Evolutionary conservation across 257 asterid genomes (phyloP).

Genomic region (Voacanga thouarsii): DNA sequence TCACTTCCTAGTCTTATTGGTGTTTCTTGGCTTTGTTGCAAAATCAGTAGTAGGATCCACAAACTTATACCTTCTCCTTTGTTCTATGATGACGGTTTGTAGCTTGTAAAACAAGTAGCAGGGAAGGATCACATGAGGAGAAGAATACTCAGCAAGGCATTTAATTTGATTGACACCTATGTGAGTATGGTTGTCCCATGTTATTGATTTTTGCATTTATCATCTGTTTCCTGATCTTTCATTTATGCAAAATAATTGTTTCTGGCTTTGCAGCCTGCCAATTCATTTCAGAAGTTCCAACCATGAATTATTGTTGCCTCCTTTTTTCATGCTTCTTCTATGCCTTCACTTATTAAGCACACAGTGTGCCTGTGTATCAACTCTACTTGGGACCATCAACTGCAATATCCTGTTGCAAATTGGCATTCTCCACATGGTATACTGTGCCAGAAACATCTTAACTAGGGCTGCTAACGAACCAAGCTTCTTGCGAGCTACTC

Average conservation of each 20-base stretch:
- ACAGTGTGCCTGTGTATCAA: not conserved
- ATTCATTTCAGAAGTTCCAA: not conserved
- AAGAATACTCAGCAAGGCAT: slow-evolving; percentile 83
- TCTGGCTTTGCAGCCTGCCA: not conserved
- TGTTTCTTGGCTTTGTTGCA: not conserved
- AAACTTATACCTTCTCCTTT: slow-evolving; percentile 13
- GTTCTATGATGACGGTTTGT: slow-evolving; percentile 13
- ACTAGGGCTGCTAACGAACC: no score
- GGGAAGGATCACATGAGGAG: slow-evolving; percentile 68
- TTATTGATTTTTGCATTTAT: not conserved
- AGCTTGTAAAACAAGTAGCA: slow-evolving; percentile 93
- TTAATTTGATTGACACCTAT: slow-evolving; percentile 54
- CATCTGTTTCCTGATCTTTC: slow-evolving; percentile 1
- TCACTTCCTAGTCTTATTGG: not conserved
- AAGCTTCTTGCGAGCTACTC: no score
- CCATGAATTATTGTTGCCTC: not conserved
- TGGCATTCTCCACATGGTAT: not conserved
- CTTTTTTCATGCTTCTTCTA: not conserved
- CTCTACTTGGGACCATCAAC: not conserved
- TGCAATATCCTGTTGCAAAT: not conserved
- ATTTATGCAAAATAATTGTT: not conserved
- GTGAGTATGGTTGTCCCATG: slow-evolving; percentile 43
- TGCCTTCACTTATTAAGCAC: not conserved
- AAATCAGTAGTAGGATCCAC: slow-evolving; percentile 6
- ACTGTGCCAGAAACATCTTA: not conserved